phyloP scores from a whole-genome alignment of 1,284 basidiomycete species.

The Ustilago curta region DNA sequence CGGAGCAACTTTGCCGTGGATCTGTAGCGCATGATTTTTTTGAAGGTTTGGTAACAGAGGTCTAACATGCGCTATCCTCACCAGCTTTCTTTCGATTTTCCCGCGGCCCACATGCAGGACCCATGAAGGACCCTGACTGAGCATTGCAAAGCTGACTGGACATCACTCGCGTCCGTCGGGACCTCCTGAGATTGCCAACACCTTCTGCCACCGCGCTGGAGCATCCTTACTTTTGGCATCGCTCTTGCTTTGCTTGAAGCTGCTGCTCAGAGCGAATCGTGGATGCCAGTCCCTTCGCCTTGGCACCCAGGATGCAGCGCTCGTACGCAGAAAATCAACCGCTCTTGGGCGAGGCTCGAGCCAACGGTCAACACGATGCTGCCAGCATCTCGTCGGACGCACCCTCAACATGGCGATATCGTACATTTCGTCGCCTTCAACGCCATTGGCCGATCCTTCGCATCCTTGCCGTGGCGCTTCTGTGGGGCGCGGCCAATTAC shows the following conservation, averaged over 20 bases:
- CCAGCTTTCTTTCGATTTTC: background rate
- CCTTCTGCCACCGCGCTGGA: background rate
- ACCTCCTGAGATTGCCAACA: background rate
- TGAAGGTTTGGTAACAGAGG: background rate
- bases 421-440: conserved; percentile 2
- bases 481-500: conserved; percentile 41
- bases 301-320: conserved; percentile 15
- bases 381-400: conserved; percentile 3
- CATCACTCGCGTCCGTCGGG: background rate
- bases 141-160: background rate
- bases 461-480: conserved; percentile 25
- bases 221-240: background rate
- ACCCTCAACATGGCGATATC: background rate
- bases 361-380: conserved; percentile 6
- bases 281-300: background rate
- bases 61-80: conserved; percentile 1
- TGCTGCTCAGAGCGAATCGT: background rate
- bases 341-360: conserved; percentile 15
- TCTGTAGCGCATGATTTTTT: background rate
- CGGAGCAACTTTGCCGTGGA: background rate
- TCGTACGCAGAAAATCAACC: conserved; percentile 26
- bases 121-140: conserved; percentile 16
- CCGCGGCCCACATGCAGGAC: conserved; percentile 13
- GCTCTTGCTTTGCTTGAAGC: background rate
- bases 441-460: conserved; percentile 41